A percentile compares a stretch with the other conserved stretches of the same genome.
Evolutionary conservation across 495 filamentous ascomycete genomes (phyloP).

Genomic region (Trichoderma parareesei): DNA sequence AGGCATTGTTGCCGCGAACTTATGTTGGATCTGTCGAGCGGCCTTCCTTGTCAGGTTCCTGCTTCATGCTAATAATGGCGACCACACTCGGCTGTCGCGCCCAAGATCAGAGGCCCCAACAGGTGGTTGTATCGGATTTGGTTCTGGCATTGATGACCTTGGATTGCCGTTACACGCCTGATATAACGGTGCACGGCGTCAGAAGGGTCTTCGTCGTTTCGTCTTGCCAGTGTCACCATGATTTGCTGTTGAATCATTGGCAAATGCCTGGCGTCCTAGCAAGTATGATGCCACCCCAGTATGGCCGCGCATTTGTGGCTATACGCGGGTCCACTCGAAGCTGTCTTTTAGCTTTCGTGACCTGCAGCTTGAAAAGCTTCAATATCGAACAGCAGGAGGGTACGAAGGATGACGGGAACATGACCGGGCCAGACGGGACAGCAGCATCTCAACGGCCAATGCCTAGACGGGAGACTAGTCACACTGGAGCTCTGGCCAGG

Average conservation of each 20-base stretch:
- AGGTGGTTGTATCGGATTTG: neutral
- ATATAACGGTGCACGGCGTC: neutral
- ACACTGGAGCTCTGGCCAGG: neutral
- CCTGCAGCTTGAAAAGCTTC: neutral
- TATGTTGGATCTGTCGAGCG: neutral
- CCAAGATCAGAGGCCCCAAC: neutral
- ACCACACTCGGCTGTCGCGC: neutral
- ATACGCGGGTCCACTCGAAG: neutral
- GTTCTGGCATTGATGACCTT: neutral
- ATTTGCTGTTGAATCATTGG: neutral
- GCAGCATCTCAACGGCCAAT: neutral
- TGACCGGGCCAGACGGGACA: neutral
- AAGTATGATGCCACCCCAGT: neutral
- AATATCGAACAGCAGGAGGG: neutral
- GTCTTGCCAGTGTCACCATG: neutral
- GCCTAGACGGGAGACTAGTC: neutral
- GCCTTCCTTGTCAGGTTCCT: neutral
- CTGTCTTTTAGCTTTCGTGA: neutral
- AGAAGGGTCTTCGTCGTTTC: neutral
- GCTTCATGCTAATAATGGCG: neutral
- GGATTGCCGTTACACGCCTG: neutral
- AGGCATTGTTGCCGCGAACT: neutral
- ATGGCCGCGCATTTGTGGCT: neutral
- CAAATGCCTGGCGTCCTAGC: neutral
- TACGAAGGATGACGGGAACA: neutral